Base-by-base conservation (phyloP, 768 basidiomycete species). In the Candolleomyces eurysporus region DNA sequence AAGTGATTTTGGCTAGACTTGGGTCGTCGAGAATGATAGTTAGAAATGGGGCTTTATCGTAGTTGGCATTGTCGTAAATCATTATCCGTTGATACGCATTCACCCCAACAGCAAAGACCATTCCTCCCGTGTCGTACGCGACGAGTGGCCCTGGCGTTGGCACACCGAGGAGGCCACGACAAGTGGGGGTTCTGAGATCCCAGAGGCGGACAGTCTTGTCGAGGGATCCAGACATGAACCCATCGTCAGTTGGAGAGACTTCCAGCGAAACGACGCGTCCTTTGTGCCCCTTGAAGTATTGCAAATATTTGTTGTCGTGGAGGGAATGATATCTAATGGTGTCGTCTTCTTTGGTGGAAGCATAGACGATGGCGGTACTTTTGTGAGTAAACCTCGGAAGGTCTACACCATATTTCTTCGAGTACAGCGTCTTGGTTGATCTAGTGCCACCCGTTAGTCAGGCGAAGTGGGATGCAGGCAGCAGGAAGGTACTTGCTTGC, bases 321-420 rank as follows among this genome's bases (percentile, higher is more conserved):
- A 96, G 72, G 1, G 93, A 96, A 68, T 96, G 93, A 73, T 98
- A 98, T 49, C 97, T 87, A 65, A 98, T 85, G 0, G 91, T 94
- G 71, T 98, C 93, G 73, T 98, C 92, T 72, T 91, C 92, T 72
- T 96, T 98, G 17, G 96, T 98, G 5, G 93, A 96, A 8, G 96
- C 91, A 68, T 98, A 87, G 3, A 98, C 71, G 51, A 98, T 89
- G 3, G 89, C 86, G 0, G 87, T 86, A 65, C 85, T 88, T 71
- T 91, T 92, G 78, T 98, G 97, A 0, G 96, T 98, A 69, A 98
- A 97, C 3, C 96, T 86, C 21, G 95, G 93, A 19, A 96, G 83
- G 73, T 96, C 93, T 49, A 95, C 90, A 0, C 97, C 97, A 73
- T 98, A 99, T 73, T 99, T 99, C 75, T 96, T 95, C 0, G 96